phyloP scores from a whole-genome alignment of 2,329 filamentous ascomycete species.

The Trichophyton verrucosum region DNA sequence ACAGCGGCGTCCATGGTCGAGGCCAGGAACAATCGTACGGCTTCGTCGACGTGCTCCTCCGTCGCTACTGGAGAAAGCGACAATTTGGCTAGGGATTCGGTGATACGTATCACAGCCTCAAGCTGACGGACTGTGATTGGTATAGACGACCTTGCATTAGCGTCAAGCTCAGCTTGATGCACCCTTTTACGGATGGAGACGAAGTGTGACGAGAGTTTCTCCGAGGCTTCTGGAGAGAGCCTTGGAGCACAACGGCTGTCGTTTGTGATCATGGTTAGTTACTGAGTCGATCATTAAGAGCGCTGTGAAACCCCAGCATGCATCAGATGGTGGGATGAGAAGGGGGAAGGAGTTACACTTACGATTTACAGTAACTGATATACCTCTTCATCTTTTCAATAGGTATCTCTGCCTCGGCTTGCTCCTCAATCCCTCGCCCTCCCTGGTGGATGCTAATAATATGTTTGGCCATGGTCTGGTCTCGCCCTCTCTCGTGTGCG shows the following conservation, averaged over 20 bases:
- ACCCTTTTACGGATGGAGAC: conserved; percentile 92
- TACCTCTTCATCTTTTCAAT: conserved; percentile 97
- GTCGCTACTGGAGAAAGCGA: conserved; percentile 74
- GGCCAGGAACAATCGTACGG: conserved; percentile 89
- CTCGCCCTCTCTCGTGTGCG: conserved; percentile 77
- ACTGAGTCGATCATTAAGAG: not conserved
- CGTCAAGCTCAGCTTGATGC: conserved; percentile 76
- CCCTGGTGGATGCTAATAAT: conserved; percentile 98
- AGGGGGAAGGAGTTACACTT: conserved; percentile 29
- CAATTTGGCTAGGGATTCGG: conserved; percentile 87
- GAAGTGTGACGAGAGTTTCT: conserved; percentile 94
- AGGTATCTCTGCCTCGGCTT: conserved; percentile 73
- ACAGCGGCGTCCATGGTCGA: conserved; percentile 97
- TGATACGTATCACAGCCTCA: conserved; percentile 93
- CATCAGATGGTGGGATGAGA: conserved; percentile 11
- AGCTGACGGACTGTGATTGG: conserved; percentile 96
- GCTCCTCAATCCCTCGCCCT: conserved; percentile 67
- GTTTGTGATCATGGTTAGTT: not conserved
- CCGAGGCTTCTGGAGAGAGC: conserved; percentile 77
- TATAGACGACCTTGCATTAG: conserved; percentile 82
- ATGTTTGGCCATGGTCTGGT: conserved; percentile 89
- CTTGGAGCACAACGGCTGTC: conserved; percentile 80
- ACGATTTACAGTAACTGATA: conserved; percentile 93
- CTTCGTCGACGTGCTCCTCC: conserved; percentile 89
- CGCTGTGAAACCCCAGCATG: conserved; percentile 21